These are phyloP conservation scores for Wickerhamiella brachini DNA, from an alignment of 805 yeast species.

Conservation along the genomic window DNA sequence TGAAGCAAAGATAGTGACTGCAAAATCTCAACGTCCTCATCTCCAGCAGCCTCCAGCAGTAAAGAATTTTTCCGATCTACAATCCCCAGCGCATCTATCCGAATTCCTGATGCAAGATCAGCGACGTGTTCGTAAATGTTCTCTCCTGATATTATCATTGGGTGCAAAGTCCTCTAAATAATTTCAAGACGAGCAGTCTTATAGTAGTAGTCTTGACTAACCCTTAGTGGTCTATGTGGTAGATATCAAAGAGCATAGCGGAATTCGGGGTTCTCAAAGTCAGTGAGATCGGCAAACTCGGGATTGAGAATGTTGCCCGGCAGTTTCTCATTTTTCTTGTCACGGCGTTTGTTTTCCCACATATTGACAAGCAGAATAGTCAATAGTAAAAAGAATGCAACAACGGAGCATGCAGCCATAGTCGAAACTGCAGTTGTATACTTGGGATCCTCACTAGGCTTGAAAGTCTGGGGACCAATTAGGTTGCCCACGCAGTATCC, in stretches of 20 bases:
- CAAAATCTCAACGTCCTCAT: conserved; percentile 6
- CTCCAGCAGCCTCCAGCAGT: conserved; percentile 3
- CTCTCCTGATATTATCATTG: conserved; percentile 2
- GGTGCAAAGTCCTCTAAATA: too few species aligned
- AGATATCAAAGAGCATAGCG: conserved; percentile 25
- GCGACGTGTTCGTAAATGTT: conserved; percentile 6
- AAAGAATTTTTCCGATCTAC: conserved; percentile 2
- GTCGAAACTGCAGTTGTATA: conserved; percentile 45
- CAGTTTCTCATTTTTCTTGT: conserved; percentile 5
- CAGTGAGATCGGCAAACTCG: conserved; percentile 38
- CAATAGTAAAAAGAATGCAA: conserved; percentile 22
- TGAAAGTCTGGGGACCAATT: conserved; percentile 63
- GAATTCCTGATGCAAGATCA: conserved; percentile 1
- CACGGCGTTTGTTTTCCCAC: conserved; percentile 30
- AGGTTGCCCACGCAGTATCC: conserved; percentile 60
- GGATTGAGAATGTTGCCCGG: conserved; percentile 9
- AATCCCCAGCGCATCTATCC: conserved; percentile 8
- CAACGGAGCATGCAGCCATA: conserved; percentile 39
- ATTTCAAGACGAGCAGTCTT: too few species aligned
- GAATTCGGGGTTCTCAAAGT: conserved; percentile 39
- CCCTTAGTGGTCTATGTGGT: background rate
- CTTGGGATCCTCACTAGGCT: conserved; percentile 39
- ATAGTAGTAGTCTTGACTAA: background rate
- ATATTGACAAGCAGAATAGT: conserved; percentile 22
- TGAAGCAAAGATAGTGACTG: conserved; percentile 12